Conservation (phyloP, 805 yeast genomes). For the Sungouiozyma intestinalis region DNA sequence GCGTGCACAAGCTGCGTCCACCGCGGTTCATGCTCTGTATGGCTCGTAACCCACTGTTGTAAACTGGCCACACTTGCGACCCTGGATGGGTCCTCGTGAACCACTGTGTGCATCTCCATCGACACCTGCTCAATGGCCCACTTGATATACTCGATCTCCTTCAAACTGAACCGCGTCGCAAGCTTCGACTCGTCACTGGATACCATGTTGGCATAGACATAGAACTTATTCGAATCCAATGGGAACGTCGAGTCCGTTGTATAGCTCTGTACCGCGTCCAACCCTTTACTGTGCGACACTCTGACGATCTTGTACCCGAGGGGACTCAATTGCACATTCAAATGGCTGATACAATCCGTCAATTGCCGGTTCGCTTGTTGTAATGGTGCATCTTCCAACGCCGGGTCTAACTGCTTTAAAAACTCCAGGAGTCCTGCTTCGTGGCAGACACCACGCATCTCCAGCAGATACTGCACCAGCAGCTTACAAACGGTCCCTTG, state of each 20-base stretch:
- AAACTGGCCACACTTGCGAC: constrained; percentile 1
- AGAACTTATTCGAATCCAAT: constrained; percentile 14
- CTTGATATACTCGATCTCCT: constrained; percentile 23
- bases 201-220: constrained; percentile 18
- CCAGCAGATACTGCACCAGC: constrained; percentile 18
- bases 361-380: constrained; percentile 6
- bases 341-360: constrained; percentile 9
- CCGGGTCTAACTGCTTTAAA: constrained; percentile 9
- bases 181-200: constrained; percentile 19
- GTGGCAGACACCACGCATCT: constrained; percentile 18
- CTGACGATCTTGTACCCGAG: constrained; percentile 16
- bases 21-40: neutral
- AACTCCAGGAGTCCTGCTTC: constrained; percentile 15
- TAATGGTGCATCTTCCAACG: constrained; percentile 2
- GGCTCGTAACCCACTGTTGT: neutral
- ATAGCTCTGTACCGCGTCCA: constrained; percentile 5
- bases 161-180: constrained; percentile 20
- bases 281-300: constrained; percentile 18
- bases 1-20: constrained; percentile 13
- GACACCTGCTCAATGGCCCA: constrained; percentile 17
- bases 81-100: neutral
- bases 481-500: constrained; percentile 3
- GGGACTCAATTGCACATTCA: constrained; percentile 17
- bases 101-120: neutral
- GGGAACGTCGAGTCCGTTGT: constrained; percentile 1